Base-by-base conservation (phyloP, 768 basidiomycete species). In the Chalciporus sphaerocephalus region DNA sequence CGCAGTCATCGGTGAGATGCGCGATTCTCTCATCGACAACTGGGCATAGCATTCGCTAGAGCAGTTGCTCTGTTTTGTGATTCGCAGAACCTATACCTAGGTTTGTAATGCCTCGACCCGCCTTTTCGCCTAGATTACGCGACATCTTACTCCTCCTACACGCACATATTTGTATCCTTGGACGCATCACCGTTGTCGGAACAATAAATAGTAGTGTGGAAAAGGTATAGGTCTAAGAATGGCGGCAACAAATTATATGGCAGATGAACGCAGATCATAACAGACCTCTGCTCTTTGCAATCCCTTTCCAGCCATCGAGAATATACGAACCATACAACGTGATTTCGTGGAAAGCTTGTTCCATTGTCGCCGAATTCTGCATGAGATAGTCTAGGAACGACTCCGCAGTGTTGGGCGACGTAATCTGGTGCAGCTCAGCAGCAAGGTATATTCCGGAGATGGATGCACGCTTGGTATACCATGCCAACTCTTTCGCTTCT, bases 1-100 rank as follows among this genome's bases (percentile, higher is more conserved):
- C 40, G 89, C 89, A 42, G 81, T 91, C 41, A 91, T 94, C 59
- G 85, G 83, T 57, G 88, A 91, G 72, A 92, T 94, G 91, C 79
- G 91, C 47, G 91, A 92, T 59, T 81, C 87, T 25, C 74, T 93
- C 40, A 88, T 93, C 64, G 91, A 88, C 74, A 92, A 89, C 71
- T 94, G 90, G 85, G 92, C 92, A 69, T 61, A 61, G 54, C 17
- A 40, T 20, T 5, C 13, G 28, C n/a, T 8, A 7, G 41, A 22
- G 15, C 13, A 34, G 12, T 41, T n/a, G 6, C n/a, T 32, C 30
- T n/a, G 15, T 12, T 40, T 17, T 20, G 15, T 41, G 20, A 9
- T 20, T 20, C 27, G 28, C 3, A 17, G 8, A 28, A 16, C 27
- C 3, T 38, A 47, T 53, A 55, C 50, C 52, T 52, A 18, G 23